Evolutionary conservation across 345 rosid species (phyloP).

Genomic region (Syzygium oleosum): DNA sequence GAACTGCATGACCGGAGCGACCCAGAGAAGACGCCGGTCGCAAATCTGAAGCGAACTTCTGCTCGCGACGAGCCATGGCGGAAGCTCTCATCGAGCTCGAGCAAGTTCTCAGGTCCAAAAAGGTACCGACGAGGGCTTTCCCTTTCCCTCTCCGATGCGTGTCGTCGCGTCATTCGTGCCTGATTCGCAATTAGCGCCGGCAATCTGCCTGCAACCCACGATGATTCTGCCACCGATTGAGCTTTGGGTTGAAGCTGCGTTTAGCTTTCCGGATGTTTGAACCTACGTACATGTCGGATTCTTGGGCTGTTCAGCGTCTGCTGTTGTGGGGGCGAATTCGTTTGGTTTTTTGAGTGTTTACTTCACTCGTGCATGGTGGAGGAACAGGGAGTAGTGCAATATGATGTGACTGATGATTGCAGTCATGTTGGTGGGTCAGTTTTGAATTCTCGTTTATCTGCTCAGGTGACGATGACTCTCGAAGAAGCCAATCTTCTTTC

Average conservation of each 20-base stretch:
- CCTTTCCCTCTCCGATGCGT: neutral
- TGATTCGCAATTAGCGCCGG: neutral
- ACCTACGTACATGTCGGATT: neutral
- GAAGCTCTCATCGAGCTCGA: slow-evolving; percentile 29
- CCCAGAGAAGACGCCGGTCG: neutral
- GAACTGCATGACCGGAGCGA: neutral
- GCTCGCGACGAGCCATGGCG: slow-evolving; percentile 17
- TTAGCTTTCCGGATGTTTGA: neutral
- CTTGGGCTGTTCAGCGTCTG: neutral
- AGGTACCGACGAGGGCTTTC: slow-evolving; percentile 10
- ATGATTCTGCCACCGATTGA: neutral
- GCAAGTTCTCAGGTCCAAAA: slow-evolving; percentile 14
- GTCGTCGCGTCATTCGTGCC: neutral
- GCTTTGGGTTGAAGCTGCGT: neutral
- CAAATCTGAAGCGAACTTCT: neutral
- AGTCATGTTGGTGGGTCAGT: neutral
- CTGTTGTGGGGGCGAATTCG: too few species aligned
- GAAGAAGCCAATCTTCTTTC: slow-evolving; percentile 23
- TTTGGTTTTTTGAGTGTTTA: neutral
- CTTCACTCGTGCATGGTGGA: neutral
- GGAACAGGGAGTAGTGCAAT: neutral
- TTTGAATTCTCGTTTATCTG: neutral
- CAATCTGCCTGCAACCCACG: neutral
- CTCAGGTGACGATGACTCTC: slow-evolving; percentile 28
- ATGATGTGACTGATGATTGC: neutral